These are phyloP conservation scores for Davidsoniella neocaledoniae DNA, from an alignment of 2,329 filamentous ascomycete species.

Conservation along the genomic window DNA sequence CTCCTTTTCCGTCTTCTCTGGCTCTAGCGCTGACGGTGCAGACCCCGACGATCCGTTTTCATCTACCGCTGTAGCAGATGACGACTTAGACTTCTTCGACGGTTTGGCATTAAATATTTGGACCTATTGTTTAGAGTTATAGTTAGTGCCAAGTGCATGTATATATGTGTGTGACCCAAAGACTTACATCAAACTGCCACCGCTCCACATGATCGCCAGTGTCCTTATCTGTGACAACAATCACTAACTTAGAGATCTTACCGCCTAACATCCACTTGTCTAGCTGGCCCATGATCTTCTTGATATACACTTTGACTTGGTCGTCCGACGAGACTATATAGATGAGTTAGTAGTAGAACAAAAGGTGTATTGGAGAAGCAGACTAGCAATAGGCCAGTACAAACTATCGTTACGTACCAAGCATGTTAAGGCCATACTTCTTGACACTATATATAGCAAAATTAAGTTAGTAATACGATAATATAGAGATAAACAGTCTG, in stretches of 20 bases:
- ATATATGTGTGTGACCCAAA: slow-evolving; percentile 8
- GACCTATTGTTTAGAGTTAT: slow-evolving; percentile 17
- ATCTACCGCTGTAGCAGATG: slow-evolving; percentile 25
- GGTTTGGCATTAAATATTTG: slow-evolving; percentile 23
- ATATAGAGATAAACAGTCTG: neutral
- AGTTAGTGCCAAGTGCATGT: slow-evolving; percentile 4
- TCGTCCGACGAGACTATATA: slow-evolving; percentile 72
- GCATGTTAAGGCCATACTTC: slow-evolving; percentile 98
- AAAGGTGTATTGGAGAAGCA: neutral
- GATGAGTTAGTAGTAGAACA: slow-evolving; percentile 1
- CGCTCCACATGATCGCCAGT: slow-evolving; percentile 90
- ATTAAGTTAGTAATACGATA: neutral
- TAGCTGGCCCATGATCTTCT: slow-evolving; percentile 96
- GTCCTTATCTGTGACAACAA: slow-evolving; percentile 94
- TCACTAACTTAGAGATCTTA: slow-evolving; percentile 92
- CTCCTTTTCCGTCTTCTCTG: slow-evolving; percentile 77
- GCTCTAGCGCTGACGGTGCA: slow-evolving; percentile 16
- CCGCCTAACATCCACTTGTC: slow-evolving; percentile 95
- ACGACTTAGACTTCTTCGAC: slow-evolving; percentile 30
- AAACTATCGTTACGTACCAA: slow-evolving; percentile 34
- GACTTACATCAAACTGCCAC: slow-evolving; percentile 85
- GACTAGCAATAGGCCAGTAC: no score
- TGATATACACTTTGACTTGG: slow-evolving; percentile 97
- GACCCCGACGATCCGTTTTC: slow-evolving; percentile 40
- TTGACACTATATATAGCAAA: slow-evolving; percentile 43